Evolutionary conservation across 257 asterid species (phyloP), one percentile per base, ranked within the genome.

Genomic region (Jacaranda copaia): DNA sequence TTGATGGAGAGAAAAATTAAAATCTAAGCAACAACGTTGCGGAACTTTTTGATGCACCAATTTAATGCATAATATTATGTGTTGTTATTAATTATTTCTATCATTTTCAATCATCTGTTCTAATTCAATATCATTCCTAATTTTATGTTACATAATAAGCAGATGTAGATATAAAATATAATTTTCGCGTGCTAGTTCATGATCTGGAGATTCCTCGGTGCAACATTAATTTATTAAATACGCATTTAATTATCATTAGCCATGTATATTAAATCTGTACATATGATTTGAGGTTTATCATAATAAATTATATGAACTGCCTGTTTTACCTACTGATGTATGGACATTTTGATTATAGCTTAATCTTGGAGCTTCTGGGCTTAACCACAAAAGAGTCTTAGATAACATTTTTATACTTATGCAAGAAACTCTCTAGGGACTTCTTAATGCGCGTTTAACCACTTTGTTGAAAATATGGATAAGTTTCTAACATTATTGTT

Each of bases 11-110:
- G 14, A 35, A 55, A 35, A 32, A 12, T 71, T 81, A 8, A 38
- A 70, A 67, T 70, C 65, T 19, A 81, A 76, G 81, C 81, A 70
- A 75, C 53, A 70, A 80, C 75, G n/a, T n/a, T n/a, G n/a, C n/a
- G n/a, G n/a, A n/a, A n/a, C 78, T 18, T 3, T 74, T 49, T 15
- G 39, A 46, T 43, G 18, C 53, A 63, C 2, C 68, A 43, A 43
- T 42, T n/a, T 35, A 10, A 58, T 25, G 32, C 32, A 25, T 25
- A 25, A 25, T 25, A 25, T 25, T 25, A 25, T 25, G 32, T 25
- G 2, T 25, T 25, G 2, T 25, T 25, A 25, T 25, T 25, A 25
- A 25, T 25, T 25, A 25, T 53, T 16, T n/a, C 1, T 53, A 13
- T 8, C 20, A 53, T 3, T 45, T 45, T 45, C 3, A 10, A 10